Evolutionary conservation across 305 asterid genomes (phyloP), one percentile per base, ranked within the genome.

Genomic region (Plantago coronopus): DNA sequence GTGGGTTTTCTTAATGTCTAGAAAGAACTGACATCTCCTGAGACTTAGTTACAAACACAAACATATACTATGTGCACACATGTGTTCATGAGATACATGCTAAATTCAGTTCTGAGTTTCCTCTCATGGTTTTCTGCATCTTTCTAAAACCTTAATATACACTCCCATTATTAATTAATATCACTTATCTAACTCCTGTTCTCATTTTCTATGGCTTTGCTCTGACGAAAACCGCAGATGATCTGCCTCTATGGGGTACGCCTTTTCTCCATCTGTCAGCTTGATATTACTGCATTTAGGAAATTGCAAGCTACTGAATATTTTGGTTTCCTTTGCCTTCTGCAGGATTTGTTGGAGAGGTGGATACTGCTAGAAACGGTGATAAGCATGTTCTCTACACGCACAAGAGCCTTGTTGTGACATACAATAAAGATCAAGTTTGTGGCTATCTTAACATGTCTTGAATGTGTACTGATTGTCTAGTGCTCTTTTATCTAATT

Each of bases 211-310:
- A 45, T 69, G 55, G 56, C 64, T 14, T 63, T 57, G 50, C 68
- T 72, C 71, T 57, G 74, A 49, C 61, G 25, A 40, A 48, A 48
- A 43, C 65, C 63, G 71, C 85, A 83, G 90, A 83, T 71, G 87
- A 83, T 72, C 79, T 83, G 68, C 90, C 90, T 40, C 42, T 83
- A 64, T 83, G 90, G 90, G 90, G 90, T 83, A 78, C 60, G 79
- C 65, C 46, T 43, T 31, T 53, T 19, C 23, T 45, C 56, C 40
- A 72, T 66, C 46, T 31, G 43, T 20, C 15, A 10, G 29, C 50
- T 43, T 34, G 15, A 45, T 21, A 23, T 53, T 67, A 17, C 20
- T 37, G 63, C 11, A 22, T 29, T 44, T 22, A 1, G 48, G 38
- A 14, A 1, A 38, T 20, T 29, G 42, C 17, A 19, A 27, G 59